Evolutionary conservation across 805 yeast species (phyloP), one percentile per base, ranked within the genome.

Genomic region (Candida ipomoeae): DNA sequence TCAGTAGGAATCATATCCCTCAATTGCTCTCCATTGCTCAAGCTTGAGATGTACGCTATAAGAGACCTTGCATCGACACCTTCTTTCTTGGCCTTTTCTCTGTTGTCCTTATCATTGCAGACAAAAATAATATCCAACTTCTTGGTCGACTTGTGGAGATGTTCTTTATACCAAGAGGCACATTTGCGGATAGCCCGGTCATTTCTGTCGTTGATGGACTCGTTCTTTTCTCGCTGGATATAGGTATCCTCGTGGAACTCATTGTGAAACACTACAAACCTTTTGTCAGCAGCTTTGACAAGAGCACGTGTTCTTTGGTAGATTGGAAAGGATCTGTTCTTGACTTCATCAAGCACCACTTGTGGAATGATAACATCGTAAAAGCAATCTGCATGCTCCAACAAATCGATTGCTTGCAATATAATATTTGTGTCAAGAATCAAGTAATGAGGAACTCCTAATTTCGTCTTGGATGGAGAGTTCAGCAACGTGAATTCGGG

Each of bases 311-410:
- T 68, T 63, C 99, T 78, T 60, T 87, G 83, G 65, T 91, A 94
- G 17, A 92, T 84, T 3, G 99, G 96, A 62, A 84, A 81, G 46
- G 96, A 88, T 62, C 85, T 77, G 64, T 89, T 89, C 56, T 89
- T 81, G 8, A 92, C 96, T 67, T 94, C 98, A 58, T 95, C 97
- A 34, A 94, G 73, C 2, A 89, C 97, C 6, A 96, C 87, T 65
- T 94, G 99, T 1, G 98, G 96, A n/a, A 94, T 73, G 50, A 94
- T 85, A 15, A 91, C 96, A 68, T 94, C 98, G 61, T 78, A 85
- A 62, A 94, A 88, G 48, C 87, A 85, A 31, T 79, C 77, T 18
- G 76, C 75, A 60, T 82, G 84, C 66, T 94, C 99, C 49, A 94
- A 70, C 52, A 94, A 71, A 67, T 94, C 99, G 54, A 94, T 92